These are phyloP conservation scores for Clavariopsis aquatica DNA, from an alignment of 495 filamentous ascomycete genomes.

Conservation along the genomic window DNA sequence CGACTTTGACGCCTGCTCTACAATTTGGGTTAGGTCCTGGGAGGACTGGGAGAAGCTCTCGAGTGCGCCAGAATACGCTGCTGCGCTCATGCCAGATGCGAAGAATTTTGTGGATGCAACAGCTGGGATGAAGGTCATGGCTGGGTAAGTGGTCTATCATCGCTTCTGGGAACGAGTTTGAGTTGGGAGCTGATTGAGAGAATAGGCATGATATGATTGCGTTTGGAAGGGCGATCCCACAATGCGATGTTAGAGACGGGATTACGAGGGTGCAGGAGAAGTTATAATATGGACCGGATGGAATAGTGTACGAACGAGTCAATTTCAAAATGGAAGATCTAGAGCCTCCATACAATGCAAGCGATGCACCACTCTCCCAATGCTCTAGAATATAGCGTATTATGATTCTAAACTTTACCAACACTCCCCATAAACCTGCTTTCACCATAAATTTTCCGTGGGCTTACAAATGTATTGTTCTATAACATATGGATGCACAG, in stretches of 20 bases:
- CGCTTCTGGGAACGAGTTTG: not conserved
- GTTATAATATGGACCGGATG: too few relatives aligned
- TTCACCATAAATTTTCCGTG: too few relatives aligned
- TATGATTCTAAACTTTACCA: too few relatives aligned
- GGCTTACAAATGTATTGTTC: too few relatives aligned
- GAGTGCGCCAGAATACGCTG: constrained; percentile 27
- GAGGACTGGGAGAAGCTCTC: constrained; percentile 41
- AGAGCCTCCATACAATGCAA: too few relatives aligned
- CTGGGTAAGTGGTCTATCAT: constrained; percentile 29
- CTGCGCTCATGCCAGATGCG: constrained; percentile 36
- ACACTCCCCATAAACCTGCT: too few relatives aligned
- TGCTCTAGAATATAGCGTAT: too few relatives aligned
- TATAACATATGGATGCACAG: too few relatives aligned
- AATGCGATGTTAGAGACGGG: constrained; percentile 28
- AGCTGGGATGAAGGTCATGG: constrained; percentile 36
- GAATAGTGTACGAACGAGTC: too few relatives aligned
- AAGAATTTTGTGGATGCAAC: constrained; percentile 37
- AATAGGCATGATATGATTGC: constrained; percentile 26
- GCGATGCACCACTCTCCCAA: too few relatives aligned
- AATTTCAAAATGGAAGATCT: not conserved
- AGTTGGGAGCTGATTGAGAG: not conserved
- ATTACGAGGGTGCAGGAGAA: constrained; percentile 10
- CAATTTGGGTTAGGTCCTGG: constrained; percentile 41
- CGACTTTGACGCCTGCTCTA: constrained; percentile 39
- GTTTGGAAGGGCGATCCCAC: constrained; percentile 33